Evolutionary conservation across 2,329 filamentous ascomycete genomes (phyloP).

Genomic region (Truncatella angustata): DNA sequence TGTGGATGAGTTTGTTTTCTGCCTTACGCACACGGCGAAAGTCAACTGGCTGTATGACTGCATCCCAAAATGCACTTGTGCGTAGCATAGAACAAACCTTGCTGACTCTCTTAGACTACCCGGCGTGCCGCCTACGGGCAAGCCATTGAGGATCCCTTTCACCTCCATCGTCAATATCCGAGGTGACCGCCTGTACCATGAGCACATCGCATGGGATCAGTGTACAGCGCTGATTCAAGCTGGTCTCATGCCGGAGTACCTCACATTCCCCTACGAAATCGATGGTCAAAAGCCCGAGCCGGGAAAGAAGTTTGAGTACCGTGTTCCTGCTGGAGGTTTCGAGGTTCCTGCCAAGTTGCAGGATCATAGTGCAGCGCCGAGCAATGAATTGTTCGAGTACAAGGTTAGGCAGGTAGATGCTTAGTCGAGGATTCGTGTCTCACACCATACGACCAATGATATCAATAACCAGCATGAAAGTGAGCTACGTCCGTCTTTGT

Average conservation of each 20-base stretch:
- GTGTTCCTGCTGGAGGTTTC: slow-evolving; percentile 57
- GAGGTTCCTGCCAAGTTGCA: slow-evolving; percentile 49
- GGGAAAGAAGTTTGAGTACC: slow-evolving; percentile 48
- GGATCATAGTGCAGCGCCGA: slow-evolving; percentile 49
- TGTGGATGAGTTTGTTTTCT: slow-evolving; percentile 68
- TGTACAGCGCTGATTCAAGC: slow-evolving; percentile 60
- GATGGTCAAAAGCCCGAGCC: slow-evolving; percentile 32
- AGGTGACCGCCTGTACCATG: slow-evolving; percentile 66
- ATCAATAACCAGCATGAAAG: too few relatives aligned
- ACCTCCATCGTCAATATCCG: slow-evolving; percentile 65
- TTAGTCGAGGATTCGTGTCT: not conserved
- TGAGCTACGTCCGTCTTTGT: too few relatives aligned
- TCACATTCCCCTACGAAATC: slow-evolving; percentile 59
- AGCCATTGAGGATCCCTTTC: slow-evolving; percentile 57
- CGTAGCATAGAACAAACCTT: too few relatives aligned
- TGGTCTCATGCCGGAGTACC: slow-evolving; percentile 62
- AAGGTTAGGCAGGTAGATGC: slow-evolving; percentile 5
- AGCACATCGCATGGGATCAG: slow-evolving; percentile 72
- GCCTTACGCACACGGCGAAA: slow-evolving; percentile 60
- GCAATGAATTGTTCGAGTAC: slow-evolving; percentile 53
- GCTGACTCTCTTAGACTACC: slow-evolving; percentile 28
- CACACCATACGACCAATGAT: too few relatives aligned
- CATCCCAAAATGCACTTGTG: slow-evolving; percentile 20
- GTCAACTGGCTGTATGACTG: slow-evolving; percentile 68
- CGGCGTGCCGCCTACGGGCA: slow-evolving; percentile 56